Evolutionary conservation across 1,284 basidiomycete genomes (phyloP), one percentile per base, ranked within the genome.

Genomic region (Rhodotorula sp.): DNA sequence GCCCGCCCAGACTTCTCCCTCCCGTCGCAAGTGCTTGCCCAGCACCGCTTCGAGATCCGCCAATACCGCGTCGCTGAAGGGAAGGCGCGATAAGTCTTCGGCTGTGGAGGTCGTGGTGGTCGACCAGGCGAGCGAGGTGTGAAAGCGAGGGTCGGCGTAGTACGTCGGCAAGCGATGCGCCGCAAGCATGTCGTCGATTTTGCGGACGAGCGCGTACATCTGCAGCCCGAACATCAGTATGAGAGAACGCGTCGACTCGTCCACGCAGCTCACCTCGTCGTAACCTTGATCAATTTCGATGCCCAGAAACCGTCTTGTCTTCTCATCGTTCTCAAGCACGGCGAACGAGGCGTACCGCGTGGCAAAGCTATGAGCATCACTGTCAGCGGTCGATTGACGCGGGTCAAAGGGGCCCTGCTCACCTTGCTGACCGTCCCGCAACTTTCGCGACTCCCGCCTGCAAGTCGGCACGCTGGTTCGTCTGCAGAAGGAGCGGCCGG

Each of bases 241-340:
- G 16, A 20, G 37, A 37, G 7, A 9, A 40, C 24, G 34, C 26
- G 30, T 13, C 8, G 40, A 11, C 7, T 18, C 10, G 37, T n/a
- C n/a, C n/a, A n/a, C n/a, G n/a, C n/a, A n/a, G 72, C 78, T 59
- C 72, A 89, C 90, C 82, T 90, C 84, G 48, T 81, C 78, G 79
- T 91, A 87, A 0, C 91, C 91, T 7, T 88, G 88, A 34, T 90
- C 91, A 47, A 91, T 80, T 77, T 92, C 89, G 64, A 89, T 77
- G 18, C 86, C 84, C 48, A 93, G 80, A 78, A 93, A 92, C 0
- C 86, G 84, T 56, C 91, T 83, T 3, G 89, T 91, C 68, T 81
- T 83, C 77, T 92, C 90, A 77, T 92, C 91, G 77, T 93, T 93
- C 24, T 82, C 84, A 46, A 92, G 82, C 61, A 86, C 84, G 24